Base-by-base conservation (phyloP, 768 basidiomycete genomes). In the Mycena polygramma region DNA sequence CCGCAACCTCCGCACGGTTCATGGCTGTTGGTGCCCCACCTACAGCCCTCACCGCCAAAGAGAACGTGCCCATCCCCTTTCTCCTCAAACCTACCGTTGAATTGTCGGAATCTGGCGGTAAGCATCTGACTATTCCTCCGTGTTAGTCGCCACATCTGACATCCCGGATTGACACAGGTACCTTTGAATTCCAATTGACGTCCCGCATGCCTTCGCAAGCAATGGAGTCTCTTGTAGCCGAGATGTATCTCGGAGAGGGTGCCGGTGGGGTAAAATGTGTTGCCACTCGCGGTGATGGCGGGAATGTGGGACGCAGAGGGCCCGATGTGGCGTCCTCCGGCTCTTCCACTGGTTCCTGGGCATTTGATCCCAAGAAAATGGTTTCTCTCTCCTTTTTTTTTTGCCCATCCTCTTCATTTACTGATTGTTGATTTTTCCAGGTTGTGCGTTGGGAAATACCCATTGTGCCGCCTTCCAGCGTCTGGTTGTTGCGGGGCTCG, bases 371-470 rank as follows among this genome's bases (percentile, higher is more conserved):
- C 0, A 85, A 83, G 73, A 90, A 84, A 73, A 87, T 86, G 81
- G 94, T 92, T n/a, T 30, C 30, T 30, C 61, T 7, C 59, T 37
- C n/a, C 15, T 63, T n/a, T 57, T 13, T 63, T n/a, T 57, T 13
- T 53, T 57, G 51, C n/a, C 41, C 35, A 17, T 43, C 22, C 41
- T 22, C 49, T 52, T 71, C 52, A 20, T 57, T 39, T 17, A 62
- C 60, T 72, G 63, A 57, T 30, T 22, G 51, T 55, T 41, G 58
- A 43, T 52, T 30, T n/a, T 58, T 22, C 53, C 70, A 95, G 94
- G 82, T 87, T 20, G 81, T 98, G 59, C 85, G 87, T 69, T 98
- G 96, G 96, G 91, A 92, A 68, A 91, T 97, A 63, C 85, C 89
- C 2, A 86, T 83, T 41, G 84, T 92, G 49, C 84, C 88, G 14